Conservation (phyloP, 805 yeast genomes). For the Saccharomycopsis synnaedendra region DNA sequence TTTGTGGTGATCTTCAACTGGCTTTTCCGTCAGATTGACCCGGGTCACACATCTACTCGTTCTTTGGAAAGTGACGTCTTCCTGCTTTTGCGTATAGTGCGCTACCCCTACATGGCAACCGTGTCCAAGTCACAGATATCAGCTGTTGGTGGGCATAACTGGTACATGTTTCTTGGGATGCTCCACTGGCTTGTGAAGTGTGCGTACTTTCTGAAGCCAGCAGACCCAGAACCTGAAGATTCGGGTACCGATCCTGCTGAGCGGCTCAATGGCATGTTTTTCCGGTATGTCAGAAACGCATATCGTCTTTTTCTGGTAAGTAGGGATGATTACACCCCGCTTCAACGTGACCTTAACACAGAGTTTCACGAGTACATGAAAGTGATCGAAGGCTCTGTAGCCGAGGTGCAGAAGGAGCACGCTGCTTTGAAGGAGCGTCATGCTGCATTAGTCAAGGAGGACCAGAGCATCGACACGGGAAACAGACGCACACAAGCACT, state of each 20-base stretch:
- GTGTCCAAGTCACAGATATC: constrained; percentile 77
- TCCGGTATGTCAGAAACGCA: constrained; percentile 51
- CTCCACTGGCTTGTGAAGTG: constrained; percentile 69
- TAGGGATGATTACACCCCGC: constrained; percentile 49
- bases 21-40: constrained; percentile 68
- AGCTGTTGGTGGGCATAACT: constrained; percentile 83
- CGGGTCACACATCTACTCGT: constrained; percentile 57
- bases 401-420: constrained; percentile 30
- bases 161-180: constrained; percentile 79
- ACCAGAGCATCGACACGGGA: constrained; percentile 37
- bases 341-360: constrained; percentile 40
- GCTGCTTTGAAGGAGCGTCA: constrained; percentile 28
- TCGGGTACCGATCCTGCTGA: constrained; percentile 16
- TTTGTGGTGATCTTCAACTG: constrained; percentile 71
- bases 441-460: constrained; percentile 31
- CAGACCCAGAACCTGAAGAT: constrained; percentile 19
- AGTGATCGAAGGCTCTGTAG: constrained; percentile 36
- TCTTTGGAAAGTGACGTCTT: constrained; percentile 52
- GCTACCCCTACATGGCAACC: constrained; percentile 72
- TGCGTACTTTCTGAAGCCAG: constrained; percentile 17
- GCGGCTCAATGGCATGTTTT: constrained; percentile 31
- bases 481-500: constrained; percentile 50
- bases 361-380: constrained; percentile 43
- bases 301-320: constrained; percentile 57
- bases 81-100: constrained; percentile 47